These are phyloP conservation scores for Beta vulgaris DNA, from an alignment of 148 eudicot species.

Conservation along the genomic window DNA sequence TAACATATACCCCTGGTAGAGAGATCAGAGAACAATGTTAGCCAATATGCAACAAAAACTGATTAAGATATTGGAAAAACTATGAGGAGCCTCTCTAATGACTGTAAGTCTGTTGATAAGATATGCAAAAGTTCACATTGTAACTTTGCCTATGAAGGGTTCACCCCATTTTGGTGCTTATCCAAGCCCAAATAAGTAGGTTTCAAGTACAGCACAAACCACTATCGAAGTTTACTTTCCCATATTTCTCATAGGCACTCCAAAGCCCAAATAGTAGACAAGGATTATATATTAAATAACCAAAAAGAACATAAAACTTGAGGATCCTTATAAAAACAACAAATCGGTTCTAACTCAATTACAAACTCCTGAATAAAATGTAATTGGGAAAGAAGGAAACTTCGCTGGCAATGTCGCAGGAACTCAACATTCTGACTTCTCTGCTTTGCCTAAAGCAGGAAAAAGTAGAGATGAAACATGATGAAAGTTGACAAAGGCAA, in stretches of 20 bases:
- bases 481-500: background rate
- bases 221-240: background rate
- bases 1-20: slow-evolving; percentile 87
- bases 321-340: no score
- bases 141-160: background rate
- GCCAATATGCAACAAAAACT: slow-evolving; percentile 4
- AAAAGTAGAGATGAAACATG: background rate
- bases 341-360: background rate
- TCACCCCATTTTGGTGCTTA: background rate
- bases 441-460: no score
- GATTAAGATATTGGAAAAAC: background rate
- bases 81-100: background rate
- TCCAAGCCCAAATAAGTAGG: background rate
- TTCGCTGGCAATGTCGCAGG: background rate
- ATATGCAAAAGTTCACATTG: background rate
- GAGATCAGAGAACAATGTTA: background rate
- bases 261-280: background rate
- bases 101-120: background rate
- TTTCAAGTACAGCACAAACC: background rate
- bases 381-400: background rate
- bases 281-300: no score
- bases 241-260: background rate
- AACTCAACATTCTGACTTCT: background rate
- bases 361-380: background rate
- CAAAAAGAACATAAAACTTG: no score